Evolutionary conservation across 2,329 filamentous ascomycete species (phyloP).

Genomic region (Monosporascus sp.): DNA sequence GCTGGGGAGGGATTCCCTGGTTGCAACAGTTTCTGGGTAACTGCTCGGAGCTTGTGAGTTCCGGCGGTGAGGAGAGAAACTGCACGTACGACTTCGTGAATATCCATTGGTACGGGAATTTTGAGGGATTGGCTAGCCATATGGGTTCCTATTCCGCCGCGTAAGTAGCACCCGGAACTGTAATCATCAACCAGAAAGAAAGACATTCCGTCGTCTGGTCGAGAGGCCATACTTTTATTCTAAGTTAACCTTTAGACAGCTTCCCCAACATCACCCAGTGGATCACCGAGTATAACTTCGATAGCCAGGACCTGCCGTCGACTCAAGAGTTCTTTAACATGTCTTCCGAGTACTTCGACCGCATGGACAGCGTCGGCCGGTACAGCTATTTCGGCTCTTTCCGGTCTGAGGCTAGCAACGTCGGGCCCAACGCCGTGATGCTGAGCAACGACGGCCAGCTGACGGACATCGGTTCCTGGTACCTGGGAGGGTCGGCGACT

Average conservation of each 20-base stretch:
- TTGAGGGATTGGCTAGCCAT: slow-evolving; percentile 62
- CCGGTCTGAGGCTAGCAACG: slow-evolving; percentile 63
- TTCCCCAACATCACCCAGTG: slow-evolving; percentile 63
- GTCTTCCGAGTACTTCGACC: slow-evolving; percentile 63
- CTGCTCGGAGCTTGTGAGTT: slow-evolving; percentile 56
- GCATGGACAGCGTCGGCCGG: slow-evolving; percentile 53
- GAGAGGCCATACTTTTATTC: slow-evolving; percentile 1
- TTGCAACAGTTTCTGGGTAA: slow-evolving; percentile 59
- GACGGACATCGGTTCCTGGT: slow-evolving; percentile 74
- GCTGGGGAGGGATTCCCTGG: slow-evolving; percentile 59
- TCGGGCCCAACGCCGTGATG: slow-evolving; percentile 69
- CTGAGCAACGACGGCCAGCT: slow-evolving; percentile 62
- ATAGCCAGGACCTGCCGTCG: slow-evolving; percentile 48
- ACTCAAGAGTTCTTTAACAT: slow-evolving; percentile 66
- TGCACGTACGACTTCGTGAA: slow-evolving; percentile 62
- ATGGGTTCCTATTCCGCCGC: slow-evolving; percentile 53
- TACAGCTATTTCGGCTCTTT: slow-evolving; percentile 78
- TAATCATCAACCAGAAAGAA: neutral
- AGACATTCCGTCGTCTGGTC: neutral
- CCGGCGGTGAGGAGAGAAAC: slow-evolving; percentile 34
- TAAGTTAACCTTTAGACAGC: slow-evolving; percentile 25
- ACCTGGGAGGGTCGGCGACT: slow-evolving; percentile 55
- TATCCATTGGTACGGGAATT: slow-evolving; percentile 66
- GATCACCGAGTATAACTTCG: slow-evolving; percentile 72
- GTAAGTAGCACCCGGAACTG: slow-evolving; percentile 21